These are phyloP conservation scores for Hypsizygus marmoreus DNA, from an alignment of 768 basidiomycete species.

Conservation along the genomic window DNA sequence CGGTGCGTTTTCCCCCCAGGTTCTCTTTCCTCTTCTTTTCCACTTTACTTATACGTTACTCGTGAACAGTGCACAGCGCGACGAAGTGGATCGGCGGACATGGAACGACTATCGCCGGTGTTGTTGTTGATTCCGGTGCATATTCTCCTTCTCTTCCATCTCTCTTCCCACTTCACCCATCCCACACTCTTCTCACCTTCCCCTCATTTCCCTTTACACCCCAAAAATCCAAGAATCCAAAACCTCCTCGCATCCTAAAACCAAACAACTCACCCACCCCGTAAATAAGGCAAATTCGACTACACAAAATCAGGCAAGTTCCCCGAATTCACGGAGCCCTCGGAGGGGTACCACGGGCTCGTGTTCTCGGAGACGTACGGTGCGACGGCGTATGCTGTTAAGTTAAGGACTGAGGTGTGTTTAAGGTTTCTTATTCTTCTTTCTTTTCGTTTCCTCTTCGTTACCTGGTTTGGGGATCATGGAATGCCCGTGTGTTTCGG, in stretches of 20 bases:
- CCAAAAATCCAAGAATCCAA: too few relatives aligned
- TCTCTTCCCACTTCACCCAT: too few relatives aligned
- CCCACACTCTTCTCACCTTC: too few relatives aligned
- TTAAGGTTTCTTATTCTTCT: too few relatives aligned
- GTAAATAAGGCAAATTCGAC: constrained; percentile 77
- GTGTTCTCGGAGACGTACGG: constrained; percentile 69
- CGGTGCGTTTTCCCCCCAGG: constrained; percentile 42
- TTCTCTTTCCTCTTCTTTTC: background rate
- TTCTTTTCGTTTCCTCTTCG: too few relatives aligned
- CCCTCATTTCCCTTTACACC: too few relatives aligned
- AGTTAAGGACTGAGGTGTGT: constrained; percentile 57
- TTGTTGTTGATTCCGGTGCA: constrained; percentile 68
- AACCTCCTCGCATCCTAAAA: too few relatives aligned
- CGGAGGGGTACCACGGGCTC: constrained; percentile 80
- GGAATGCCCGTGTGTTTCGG: too few relatives aligned
- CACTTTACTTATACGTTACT: background rate
- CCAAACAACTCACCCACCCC: too few relatives aligned
- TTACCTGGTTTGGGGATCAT: too few relatives aligned
- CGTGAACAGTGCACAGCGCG: constrained; percentile 64
- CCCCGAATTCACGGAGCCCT: constrained; percentile 72
- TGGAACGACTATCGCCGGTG: constrained; percentile 78
- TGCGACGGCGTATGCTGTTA: constrained; percentile 59
- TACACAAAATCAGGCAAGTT: constrained; percentile 70
- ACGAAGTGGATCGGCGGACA: constrained; percentile 89
- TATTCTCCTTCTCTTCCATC: background rate